phyloP scores from a whole-genome alignment of 495 filamentous ascomycete species.

The Antarctomyces pellizariae region DNA sequence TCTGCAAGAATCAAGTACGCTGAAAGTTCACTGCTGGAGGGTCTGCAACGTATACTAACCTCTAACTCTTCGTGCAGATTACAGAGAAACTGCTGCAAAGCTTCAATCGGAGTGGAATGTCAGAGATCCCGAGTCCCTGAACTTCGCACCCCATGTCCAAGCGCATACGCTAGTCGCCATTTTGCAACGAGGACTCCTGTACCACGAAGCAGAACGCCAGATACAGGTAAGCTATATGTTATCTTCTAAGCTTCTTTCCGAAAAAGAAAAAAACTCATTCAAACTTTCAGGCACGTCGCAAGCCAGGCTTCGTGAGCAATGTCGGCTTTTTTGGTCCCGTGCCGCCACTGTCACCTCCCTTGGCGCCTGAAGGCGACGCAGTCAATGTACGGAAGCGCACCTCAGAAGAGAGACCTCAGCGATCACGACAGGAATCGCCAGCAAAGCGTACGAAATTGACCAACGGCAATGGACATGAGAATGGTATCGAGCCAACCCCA shows the following conservation, averaged over 20 bases:
- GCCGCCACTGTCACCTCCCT: constrained; percentile 4
- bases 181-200: constrained; percentile 56
- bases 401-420: constrained; percentile 21
- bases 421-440: constrained; percentile 25
- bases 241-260: constrained; percentile 1
- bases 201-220: constrained; percentile 42
- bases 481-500: constrained; percentile 31
- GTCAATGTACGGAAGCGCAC: constrained; percentile 27
- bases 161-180: constrained; percentile 50
- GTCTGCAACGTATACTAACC: constrained; percentile 5
- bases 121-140: constrained; percentile 44
- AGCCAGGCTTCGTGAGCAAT: constrained; percentile 3
- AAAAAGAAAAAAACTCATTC: neutral
- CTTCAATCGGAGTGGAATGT: constrained; percentile 64
- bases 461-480: constrained; percentile 38
- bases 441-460: constrained; percentile 29
- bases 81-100: constrained; percentile 51
- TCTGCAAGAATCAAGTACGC: constrained; percentile 73
- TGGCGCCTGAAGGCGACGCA: constrained; percentile 16
- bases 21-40: constrained; percentile 14
- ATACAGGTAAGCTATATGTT: constrained; percentile 28
- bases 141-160: constrained; percentile 54
- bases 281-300: constrained; percentile 6
- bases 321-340: constrained; percentile 10
- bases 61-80: constrained; percentile 19